A percentile compares a stretch with the other conserved stretches of the same genome.
Conservation (phyloP, 1,139 yeast genomes). For the Suhomyces terraborum region DNA sequence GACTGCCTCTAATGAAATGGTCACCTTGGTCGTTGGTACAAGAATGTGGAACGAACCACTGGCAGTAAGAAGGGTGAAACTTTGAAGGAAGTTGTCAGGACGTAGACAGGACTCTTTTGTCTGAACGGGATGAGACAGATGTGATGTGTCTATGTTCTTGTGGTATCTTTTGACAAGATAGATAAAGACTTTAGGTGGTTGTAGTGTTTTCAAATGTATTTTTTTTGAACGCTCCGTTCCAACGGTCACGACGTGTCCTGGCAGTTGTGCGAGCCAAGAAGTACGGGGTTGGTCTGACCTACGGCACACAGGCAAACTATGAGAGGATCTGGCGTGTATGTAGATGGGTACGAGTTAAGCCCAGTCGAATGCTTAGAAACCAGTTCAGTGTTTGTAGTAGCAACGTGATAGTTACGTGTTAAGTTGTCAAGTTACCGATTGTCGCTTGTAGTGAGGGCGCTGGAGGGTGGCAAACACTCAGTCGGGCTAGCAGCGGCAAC, state of each 20-base stretch:
- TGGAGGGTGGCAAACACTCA: slow-evolving; percentile 1
- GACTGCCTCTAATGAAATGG: background rate
- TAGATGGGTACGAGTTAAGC: background rate
- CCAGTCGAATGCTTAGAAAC: background rate
- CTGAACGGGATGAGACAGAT: background rate
- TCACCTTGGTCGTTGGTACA: background rate
- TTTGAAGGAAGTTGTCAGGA: background rate
- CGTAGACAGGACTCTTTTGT: background rate
- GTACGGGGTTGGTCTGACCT: slow-evolving; percentile 2
- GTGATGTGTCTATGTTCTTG: slow-evolving; percentile 1
- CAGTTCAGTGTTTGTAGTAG: background rate
- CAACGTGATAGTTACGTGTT: background rate
- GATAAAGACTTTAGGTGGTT: slow-evolving; percentile 6
- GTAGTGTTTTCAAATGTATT: slow-evolving; percentile 11
- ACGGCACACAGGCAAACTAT: background rate
- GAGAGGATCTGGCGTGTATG: background rate
- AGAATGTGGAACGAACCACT: slow-evolving; percentile 1
- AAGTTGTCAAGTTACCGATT: background rate
- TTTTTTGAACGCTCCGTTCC: slow-evolving; percentile 13
- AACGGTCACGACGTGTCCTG: slow-evolving; percentile 15
- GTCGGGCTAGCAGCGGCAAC: background rate
- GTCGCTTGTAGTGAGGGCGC: background rate
- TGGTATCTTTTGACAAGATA: slow-evolving; percentile 1
- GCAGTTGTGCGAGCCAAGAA: slow-evolving; percentile 2
- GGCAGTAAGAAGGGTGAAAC: slow-evolving; percentile 2